These are phyloP conservation scores for Lyophyllum atratum DNA, from an alignment of 768 basidiomycete genomes.

Conservation along the genomic window DNA sequence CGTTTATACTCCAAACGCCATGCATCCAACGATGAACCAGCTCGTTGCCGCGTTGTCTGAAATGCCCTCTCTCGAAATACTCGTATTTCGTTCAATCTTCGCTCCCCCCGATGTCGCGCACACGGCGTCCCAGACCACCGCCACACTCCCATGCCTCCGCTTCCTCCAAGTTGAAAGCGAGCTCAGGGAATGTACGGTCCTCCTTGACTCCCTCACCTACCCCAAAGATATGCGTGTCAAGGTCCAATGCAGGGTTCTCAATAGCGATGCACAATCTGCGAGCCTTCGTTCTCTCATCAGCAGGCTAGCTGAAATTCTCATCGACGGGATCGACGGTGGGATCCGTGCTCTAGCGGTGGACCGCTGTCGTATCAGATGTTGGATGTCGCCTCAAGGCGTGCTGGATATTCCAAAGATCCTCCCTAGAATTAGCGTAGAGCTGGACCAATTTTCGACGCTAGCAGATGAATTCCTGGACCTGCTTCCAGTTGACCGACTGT, in stretches of 20 bases:
- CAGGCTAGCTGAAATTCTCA: no score
- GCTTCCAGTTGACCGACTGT: no score
- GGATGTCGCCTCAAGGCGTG: no score
- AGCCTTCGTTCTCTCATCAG: no score
- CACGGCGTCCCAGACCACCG: not conserved
- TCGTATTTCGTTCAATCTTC: not conserved
- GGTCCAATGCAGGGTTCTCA: not conserved
- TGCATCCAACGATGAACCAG: not conserved
- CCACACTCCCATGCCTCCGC: not conserved
- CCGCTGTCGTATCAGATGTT: no score
- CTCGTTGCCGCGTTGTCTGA: not conserved
- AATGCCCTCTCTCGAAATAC: not conserved
- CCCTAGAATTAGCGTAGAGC: no score
- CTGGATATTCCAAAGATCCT: no score
- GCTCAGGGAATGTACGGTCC: not conserved
- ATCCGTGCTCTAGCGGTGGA: no score
- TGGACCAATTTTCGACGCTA: no score
- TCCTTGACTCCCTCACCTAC: not conserved
- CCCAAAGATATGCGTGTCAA: not conserved
- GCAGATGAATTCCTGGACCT: no score
- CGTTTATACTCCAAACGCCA: not conserved
- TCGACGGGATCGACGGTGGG: no score
- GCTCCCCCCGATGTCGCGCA: not conserved
- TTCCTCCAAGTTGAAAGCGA: not conserved
- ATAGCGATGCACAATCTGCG: no score